Evolutionary conservation across 2,329 filamentous ascomycete genomes (phyloP), one percentile per base, ranked within the genome.

Genomic region (Remersonia thermophila): DNA sequence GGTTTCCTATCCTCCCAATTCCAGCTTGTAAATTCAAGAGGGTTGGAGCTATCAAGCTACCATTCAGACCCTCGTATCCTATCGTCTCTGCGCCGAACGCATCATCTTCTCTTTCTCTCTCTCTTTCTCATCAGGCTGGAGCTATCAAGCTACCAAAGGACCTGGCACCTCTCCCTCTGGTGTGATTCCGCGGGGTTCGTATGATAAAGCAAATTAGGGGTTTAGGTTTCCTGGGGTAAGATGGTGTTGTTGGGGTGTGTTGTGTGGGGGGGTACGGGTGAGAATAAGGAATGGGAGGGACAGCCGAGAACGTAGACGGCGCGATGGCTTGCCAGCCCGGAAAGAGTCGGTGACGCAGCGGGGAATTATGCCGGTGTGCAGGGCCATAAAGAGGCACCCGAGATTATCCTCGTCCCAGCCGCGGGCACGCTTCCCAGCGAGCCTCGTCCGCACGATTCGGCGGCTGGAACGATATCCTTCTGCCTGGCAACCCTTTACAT

Each of bases 121-220:
- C 7, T 29, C 14, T 50, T 41, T 44, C 39, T 41, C 45, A 33
- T 48, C 55, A 67, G 69, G 67, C 68, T 73, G 70, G 70, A 72
- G 69, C 70, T 73, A 73, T 74, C 61, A 74, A 74, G 71, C 70
- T 67, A 73, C 68, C 71, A 73, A 64, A 63, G 60, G 65, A 56
- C 69, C 66, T 66, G 43, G 33, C 32, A 18, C 39, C 37, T 33
- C 31, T 35, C 37, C 39, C 41, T 44, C 39, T 41, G 41, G 42
- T 43, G 39, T 40, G 41, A 31, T 36, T 41, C 34, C 33, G 35
- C 36, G 36, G 41, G 33, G n/a, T n/a, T 31, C 43, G 42, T 41
- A 41, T 27, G 39, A 47, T 37, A 42, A 53, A 50, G 43, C 39
- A 50, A 51, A 48, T 51, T 47, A 45, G 48, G 36, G 49, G 47